Evolutionary conservation across 2,329 filamentous ascomycete genomes (phyloP).

Genomic region (Scedosporium minutisporum): DNA sequence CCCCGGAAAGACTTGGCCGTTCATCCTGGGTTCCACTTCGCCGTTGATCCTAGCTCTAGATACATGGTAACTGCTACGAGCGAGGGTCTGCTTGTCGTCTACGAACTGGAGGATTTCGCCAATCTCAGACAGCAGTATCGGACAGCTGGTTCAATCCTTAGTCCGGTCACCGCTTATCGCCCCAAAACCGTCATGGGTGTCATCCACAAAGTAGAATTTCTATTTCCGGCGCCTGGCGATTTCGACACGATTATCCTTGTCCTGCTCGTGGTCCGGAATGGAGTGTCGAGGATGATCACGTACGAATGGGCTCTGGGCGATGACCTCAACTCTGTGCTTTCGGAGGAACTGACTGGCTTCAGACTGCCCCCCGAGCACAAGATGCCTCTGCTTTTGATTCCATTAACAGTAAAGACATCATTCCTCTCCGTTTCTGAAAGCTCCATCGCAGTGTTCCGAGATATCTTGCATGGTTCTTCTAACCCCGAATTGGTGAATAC

Average conservation of each 20-base stretch:
- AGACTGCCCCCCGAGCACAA: slow-evolving; percentile 40
- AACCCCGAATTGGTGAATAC: slow-evolving; percentile 36
- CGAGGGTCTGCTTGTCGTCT: slow-evolving; percentile 62
- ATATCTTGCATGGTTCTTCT: slow-evolving; percentile 42
- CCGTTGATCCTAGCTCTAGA: slow-evolving; percentile 66
- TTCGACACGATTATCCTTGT: slow-evolving; percentile 67
- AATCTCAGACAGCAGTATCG: slow-evolving; percentile 41
- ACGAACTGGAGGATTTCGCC: slow-evolving; percentile 52
- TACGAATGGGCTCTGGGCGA: slow-evolving; percentile 53
- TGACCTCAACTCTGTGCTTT: slow-evolving; percentile 33
- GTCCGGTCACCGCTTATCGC: slow-evolving; percentile 44
- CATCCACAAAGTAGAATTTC: slow-evolving; percentile 81
- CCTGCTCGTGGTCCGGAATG: slow-evolving; percentile 44
- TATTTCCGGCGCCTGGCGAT: slow-evolving; percentile 60
- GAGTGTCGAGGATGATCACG: slow-evolving; percentile 40
- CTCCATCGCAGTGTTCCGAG: slow-evolving; percentile 46
- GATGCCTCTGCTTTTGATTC: slow-evolving; percentile 62
- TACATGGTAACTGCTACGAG: slow-evolving; percentile 61
- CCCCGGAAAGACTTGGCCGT: slow-evolving; percentile 38
- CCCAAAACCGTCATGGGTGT: slow-evolving; percentile 51
- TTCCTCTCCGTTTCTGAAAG: slow-evolving; percentile 59
- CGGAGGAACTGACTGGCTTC: slow-evolving; percentile 38
- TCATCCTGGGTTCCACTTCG: slow-evolving; percentile 56
- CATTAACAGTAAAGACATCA: slow-evolving; percentile 58
- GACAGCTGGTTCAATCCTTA: slow-evolving; percentile 29